phyloP scores from a whole-genome alignment of 2,329 filamentous ascomycete species.

The Penicillium janthinellum region DNA sequence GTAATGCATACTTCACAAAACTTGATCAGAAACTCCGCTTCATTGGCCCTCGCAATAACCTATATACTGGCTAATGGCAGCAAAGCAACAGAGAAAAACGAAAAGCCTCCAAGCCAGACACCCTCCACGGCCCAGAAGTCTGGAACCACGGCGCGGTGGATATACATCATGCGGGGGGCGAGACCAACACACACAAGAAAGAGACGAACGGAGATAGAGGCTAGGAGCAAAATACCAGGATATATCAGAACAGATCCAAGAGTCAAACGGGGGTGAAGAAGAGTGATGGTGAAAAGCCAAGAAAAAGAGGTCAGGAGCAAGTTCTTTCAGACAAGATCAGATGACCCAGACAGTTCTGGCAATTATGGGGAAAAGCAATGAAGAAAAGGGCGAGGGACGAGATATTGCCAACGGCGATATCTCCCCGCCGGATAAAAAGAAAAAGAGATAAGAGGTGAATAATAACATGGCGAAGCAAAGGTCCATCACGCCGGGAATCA shows the following conservation, averaged over 20 bases:
- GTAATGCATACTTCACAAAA: not conserved
- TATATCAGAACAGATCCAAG: conserved; percentile 22
- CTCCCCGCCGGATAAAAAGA: conserved; percentile 9
- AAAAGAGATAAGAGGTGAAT: conserved; percentile 22
- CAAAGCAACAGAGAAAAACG: conserved; percentile 1
- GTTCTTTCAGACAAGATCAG: not conserved
- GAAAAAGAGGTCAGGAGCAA: conserved; percentile 7
- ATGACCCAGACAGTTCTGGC: not conserved
- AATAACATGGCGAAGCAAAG: conserved; percentile 31
- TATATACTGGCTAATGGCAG: not conserved
- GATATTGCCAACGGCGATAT: too few relatives aligned
- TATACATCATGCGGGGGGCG: conserved; percentile 17
- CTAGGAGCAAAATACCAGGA: conserved; percentile 23
- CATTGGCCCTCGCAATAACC: not conserved
- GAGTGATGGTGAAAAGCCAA: not conserved
- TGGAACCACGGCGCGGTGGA: conserved; percentile 18
- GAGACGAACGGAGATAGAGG: conserved; percentile 20
- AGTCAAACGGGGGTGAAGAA: conserved; percentile 7
- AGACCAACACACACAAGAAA: conserved; percentile 13
- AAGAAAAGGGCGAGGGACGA: not conserved
- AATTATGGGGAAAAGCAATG: conserved; percentile 11
- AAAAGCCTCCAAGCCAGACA: conserved; percentile 7
- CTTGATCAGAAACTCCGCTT: conserved; percentile 1
- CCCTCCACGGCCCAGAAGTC: conserved; percentile 1
- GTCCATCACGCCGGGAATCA: conserved; percentile 27